phyloP scores from a whole-genome alignment of 2,329 filamentous ascomycete species.

The Colletotrichum shisoi region DNA sequence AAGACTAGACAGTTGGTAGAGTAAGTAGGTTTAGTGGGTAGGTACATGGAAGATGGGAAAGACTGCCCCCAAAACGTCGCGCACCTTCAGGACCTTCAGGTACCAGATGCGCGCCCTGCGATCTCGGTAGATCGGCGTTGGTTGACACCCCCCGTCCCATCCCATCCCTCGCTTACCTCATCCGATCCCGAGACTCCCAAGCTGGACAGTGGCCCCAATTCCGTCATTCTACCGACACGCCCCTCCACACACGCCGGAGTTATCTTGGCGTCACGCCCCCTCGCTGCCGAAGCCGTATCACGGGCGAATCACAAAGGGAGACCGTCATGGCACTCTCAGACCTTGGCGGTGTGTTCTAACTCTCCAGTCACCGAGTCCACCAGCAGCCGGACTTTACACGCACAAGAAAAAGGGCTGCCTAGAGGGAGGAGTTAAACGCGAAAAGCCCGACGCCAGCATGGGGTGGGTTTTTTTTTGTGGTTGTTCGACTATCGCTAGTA shows the following conservation, averaged over 20 bases:
- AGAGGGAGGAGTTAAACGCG: slow-evolving; percentile 12
- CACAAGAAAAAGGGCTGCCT: slow-evolving; percentile 29
- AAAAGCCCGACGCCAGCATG: slow-evolving; percentile 27
- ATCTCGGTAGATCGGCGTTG: slow-evolving; percentile 38
- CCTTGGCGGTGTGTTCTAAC: slow-evolving; percentile 38
- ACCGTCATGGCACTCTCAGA: slow-evolving; percentile 14
- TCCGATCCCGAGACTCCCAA: not conserved
- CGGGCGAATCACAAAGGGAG: slow-evolving; percentile 31
- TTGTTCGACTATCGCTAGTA: slow-evolving; percentile 15
- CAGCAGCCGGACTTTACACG: slow-evolving; percentile 26
- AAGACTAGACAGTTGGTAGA: slow-evolving; percentile 5
- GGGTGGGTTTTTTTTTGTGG: no score
- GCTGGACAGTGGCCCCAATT: slow-evolving; percentile 1
- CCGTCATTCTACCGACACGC: slow-evolving; percentile 29
- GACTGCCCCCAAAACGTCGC: not conserved
- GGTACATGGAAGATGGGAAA: not conserved
- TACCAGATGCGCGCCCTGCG: slow-evolving; percentile 26
- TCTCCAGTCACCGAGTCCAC: not conserved
- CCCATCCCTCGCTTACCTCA: slow-evolving; percentile 34
- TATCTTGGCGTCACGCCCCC: not conserved
- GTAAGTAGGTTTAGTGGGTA: no score
- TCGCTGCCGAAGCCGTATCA: slow-evolving; percentile 20
- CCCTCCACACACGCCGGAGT: not conserved
- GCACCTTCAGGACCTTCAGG: not conserved
- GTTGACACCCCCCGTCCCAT: slow-evolving; percentile 15